Percentiles rank a stretch among this genome's conserved stretches.
phyloP scores from a whole-genome alignment of 1,284 basidiomycete species.

The Boletellus deceptivus region DNA sequence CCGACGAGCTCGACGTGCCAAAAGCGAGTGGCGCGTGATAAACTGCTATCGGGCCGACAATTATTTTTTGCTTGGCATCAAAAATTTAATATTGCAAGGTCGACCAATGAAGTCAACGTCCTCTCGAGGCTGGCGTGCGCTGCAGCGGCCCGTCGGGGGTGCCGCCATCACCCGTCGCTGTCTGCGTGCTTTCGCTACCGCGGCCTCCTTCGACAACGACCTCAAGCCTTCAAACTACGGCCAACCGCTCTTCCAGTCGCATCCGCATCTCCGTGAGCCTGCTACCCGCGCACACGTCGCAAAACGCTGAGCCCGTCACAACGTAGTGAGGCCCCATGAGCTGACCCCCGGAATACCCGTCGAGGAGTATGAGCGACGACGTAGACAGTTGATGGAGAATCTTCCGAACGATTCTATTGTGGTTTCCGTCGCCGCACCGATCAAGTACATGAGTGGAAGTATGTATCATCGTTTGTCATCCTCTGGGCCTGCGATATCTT shows the following conservation, averaged over 20 bases:
- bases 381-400: conserved; percentile 71
- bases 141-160: conserved; percentile 9
- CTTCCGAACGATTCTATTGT: conserved; percentile 80
- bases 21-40: conserved; percentile 23
- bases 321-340: conserved; percentile 55
- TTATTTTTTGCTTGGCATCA: conserved; percentile 3
- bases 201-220: conserved; percentile 24
- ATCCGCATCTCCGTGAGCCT: conserved; percentile 72
- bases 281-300: conserved; percentile 1
- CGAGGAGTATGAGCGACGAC: conserved; percentile 80
- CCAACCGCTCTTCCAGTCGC: conserved; percentile 74
- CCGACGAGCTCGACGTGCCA: not conserved
- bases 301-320: conserved; percentile 6
- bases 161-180: not conserved
- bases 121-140: conserved; percentile 11
- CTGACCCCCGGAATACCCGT: conserved; percentile 84
- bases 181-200: conserved; percentile 39
- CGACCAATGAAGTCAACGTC: conserved; percentile 20
- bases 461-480: conserved; percentile 36
- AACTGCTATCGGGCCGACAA: conserved; percentile 10
- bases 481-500: conserved; percentile 11
- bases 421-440: conserved; percentile 75
- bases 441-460: conserved; percentile 89
- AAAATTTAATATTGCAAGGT: conserved; percentile 4
- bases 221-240: conserved; percentile 69